phyloP scores from a whole-genome alignment of 306 rosid species.

The Rubus parviflorus region DNA sequence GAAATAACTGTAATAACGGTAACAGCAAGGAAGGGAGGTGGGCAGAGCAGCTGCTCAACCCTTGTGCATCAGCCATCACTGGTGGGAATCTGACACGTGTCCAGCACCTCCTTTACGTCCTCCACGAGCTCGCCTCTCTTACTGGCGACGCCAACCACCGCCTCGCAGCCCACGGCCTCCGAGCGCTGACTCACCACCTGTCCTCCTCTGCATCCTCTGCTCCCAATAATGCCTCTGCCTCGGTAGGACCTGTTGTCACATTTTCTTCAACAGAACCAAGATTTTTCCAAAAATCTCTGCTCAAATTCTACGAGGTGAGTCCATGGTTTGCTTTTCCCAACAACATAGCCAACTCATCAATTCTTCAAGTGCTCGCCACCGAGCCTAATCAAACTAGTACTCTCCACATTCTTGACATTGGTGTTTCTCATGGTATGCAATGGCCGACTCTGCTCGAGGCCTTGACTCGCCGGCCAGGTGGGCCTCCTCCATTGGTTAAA shows the following conservation, averaged over 20 bases:
- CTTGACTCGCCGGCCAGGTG: slow-evolving; percentile 69
- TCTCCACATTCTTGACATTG: slow-evolving; percentile 86
- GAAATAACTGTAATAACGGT: slow-evolving; percentile 55
- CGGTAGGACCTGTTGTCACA: slow-evolving; percentile 34
- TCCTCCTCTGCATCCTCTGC: slow-evolving; percentile 41
- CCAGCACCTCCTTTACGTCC: slow-evolving; percentile 80
- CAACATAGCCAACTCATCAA: slow-evolving; percentile 75
- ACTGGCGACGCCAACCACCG: slow-evolving; percentile 87
- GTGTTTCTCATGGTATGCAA: slow-evolving; percentile 90
- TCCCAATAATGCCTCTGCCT: slow-evolving; percentile 22
- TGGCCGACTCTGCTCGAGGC: slow-evolving; percentile 95
- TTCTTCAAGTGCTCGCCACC: slow-evolving; percentile 70
- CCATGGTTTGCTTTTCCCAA: slow-evolving; percentile 94
- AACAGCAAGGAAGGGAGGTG: slow-evolving; percentile 86
- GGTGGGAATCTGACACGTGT: slow-evolving; percentile 60
- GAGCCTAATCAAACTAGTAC: slow-evolving; percentile 34
- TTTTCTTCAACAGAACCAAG: slow-evolving; percentile 67
- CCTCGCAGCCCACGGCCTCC: slow-evolving; percentile 72
- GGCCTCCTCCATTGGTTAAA: slow-evolving; percentile 80
- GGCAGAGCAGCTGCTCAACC: slow-evolving; percentile 92
- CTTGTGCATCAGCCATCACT: slow-evolving; percentile 71
- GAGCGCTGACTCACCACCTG: slow-evolving; percentile 54
- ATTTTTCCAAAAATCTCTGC: slow-evolving; percentile 63
- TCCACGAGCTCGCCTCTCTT: slow-evolving; percentile 73
- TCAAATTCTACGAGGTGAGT: slow-evolving; percentile 83